Percentiles rank a stretch among this genome's conserved stretches.
Evolutionary conservation across 306 rosid genomes (phyloP).

Genomic region (Albizia julibrissin): DNA sequence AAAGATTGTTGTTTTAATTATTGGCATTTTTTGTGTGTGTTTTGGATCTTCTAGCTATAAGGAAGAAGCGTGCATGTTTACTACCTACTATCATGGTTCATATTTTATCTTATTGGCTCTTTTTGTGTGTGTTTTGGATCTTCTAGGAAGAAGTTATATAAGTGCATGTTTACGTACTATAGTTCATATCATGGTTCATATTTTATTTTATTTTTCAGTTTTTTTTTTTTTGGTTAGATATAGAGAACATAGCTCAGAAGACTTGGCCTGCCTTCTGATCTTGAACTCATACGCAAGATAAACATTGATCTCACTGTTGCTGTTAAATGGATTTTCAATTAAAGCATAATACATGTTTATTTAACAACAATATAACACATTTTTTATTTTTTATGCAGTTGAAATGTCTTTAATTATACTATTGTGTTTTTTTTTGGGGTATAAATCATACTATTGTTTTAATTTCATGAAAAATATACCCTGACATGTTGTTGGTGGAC

Average conservation of each 20-base stretch:
- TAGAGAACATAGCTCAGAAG: background rate
- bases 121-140: background rate
- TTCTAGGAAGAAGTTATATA: background rate
- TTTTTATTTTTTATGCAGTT: too few species aligned
- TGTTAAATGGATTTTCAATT: background rate
- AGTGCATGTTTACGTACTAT: background rate
- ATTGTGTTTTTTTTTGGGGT: too few species aligned
- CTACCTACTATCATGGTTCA: background rate
- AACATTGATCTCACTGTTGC: background rate
- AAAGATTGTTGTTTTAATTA: background rate
- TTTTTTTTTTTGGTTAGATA: background rate
- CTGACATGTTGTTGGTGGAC: too few species aligned
- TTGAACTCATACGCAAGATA: background rate
- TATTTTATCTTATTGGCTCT: background rate
- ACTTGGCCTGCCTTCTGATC: background rate
- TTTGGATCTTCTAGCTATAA: background rate
- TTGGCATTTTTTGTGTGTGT: background rate
- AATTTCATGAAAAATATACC: background rate
- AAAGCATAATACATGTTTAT: too few species aligned
- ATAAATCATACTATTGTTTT: background rate
- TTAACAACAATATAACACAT: background rate
- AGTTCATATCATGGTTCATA: background rate
- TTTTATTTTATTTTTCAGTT: background rate
- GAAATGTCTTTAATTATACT: background rate
- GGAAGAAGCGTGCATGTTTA: background rate